A percentile compares a stretch with the other conserved stretches of the same genome.
These are phyloP conservation scores for Yamadazyma nakazawae DNA, from an alignment of 805 yeast genomes.

Conservation along the genomic window DNA sequence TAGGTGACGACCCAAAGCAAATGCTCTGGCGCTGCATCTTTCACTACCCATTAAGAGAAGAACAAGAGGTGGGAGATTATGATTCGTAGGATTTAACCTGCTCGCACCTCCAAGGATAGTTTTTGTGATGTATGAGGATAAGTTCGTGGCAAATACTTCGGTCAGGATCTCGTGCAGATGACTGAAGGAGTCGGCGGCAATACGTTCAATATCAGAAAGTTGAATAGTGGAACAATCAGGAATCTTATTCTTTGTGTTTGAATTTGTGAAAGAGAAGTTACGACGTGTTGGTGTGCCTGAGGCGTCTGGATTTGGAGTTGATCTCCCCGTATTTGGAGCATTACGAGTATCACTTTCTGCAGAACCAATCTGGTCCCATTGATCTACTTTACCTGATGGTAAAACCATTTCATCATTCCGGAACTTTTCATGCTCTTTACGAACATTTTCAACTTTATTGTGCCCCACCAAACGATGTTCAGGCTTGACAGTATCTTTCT, in stretches of 20 bases:
- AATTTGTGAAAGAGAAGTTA: conserved; percentile 19
- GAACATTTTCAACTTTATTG: conserved; percentile 46
- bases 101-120: conserved; percentile 62
- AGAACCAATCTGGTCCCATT: conserved; percentile 50
- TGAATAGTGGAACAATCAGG: conserved; percentile 78
- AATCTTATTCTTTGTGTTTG: conserved; percentile 27
- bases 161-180: conserved; percentile 45
- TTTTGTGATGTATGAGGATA: conserved; percentile 55
- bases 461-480: conserved; percentile 69
- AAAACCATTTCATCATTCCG: conserved; percentile 76
- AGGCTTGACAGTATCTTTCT: conserved; percentile 58
- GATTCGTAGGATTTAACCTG: conserved; percentile 61
- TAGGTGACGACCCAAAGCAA: conserved; percentile 77
- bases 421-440: conserved; percentile 43
- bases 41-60: conserved; percentile 71
- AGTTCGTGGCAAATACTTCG: conserved; percentile 69
- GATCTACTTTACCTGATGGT: conserved; percentile 38
- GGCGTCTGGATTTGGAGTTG: conserved; percentile 13
- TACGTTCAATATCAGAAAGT: conserved; percentile 68
- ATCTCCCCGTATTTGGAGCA: conserved; percentile 16
- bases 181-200: conserved; percentile 48
- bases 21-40: conserved; percentile 68
- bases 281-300: conserved; percentile 9
- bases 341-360: conserved; percentile 8
- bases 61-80: conserved; percentile 76